Evolutionary conservation across 148 eudicot species (phyloP).

Genomic region (Persicaria tinctoria): DNA sequence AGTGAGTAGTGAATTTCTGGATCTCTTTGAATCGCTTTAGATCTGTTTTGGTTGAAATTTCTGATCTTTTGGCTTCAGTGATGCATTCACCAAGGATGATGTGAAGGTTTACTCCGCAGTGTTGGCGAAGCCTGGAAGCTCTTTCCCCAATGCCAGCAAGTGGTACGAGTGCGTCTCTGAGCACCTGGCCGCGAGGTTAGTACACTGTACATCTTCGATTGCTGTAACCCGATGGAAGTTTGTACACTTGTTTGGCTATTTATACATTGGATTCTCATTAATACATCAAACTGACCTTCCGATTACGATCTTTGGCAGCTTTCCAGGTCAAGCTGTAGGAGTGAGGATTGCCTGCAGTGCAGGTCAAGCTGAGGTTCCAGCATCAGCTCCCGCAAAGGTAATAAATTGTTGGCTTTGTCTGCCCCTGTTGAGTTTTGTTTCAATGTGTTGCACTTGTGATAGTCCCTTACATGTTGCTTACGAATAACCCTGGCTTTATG

Average conservation of each 20-base stretch:
- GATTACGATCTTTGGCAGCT: slow-evolving; percentile 29
- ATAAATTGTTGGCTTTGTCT: too few species aligned
- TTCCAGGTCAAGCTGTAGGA: slow-evolving; percentile 87
- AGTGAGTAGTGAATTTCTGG: background rate
- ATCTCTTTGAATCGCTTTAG: background rate
- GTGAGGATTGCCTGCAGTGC: slow-evolving; percentile 45
- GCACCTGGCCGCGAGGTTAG: slow-evolving; percentile 55
- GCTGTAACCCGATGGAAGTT: background rate
- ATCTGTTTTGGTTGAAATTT: background rate
- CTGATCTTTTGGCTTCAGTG: slow-evolving; percentile 18
- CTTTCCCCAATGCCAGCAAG: slow-evolving; percentile 44
- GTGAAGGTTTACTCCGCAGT: slow-evolving; percentile 51
- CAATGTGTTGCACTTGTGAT: background rate
- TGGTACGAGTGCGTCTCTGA: slow-evolving; percentile 58
- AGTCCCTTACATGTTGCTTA: background rate
- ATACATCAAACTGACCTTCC: too few species aligned
- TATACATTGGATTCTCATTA: background rate
- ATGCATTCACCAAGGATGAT: slow-evolving; percentile 45
- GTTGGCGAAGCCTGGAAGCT: slow-evolving; percentile 32
- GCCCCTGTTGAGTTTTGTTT: too few species aligned
- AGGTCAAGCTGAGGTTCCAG: slow-evolving; percentile 37
- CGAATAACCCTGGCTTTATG: background rate
- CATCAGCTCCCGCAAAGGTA: slow-evolving; percentile 20
- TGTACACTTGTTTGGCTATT: background rate
- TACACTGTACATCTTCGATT: background rate